A percentile compares a stretch with the other conserved stretches of the same genome.
phyloP scores from a whole-genome alignment of 805 yeast species.

The Tetrapisispora fleetii region DNA sequence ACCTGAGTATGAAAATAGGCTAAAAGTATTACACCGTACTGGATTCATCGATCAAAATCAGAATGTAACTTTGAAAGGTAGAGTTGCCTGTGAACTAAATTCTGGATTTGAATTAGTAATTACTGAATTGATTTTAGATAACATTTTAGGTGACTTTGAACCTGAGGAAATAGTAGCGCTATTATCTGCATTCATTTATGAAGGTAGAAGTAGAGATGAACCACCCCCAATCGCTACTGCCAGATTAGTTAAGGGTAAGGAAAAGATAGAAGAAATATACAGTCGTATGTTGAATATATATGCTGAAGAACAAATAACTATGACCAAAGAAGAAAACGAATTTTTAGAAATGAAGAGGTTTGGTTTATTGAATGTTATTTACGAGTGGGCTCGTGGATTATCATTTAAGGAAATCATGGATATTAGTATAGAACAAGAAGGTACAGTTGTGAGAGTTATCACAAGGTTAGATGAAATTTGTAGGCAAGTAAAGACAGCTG shows the following conservation, averaged over 20 bases:
- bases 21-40: slow-evolving; percentile 66
- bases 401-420: slow-evolving; percentile 86
- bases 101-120: slow-evolving; percentile 85
- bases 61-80: slow-evolving; percentile 69
- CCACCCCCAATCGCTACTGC: slow-evolving; percentile 64
- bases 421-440: slow-evolving; percentile 84
- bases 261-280: slow-evolving; percentile 61
- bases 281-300: slow-evolving; percentile 51
- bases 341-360: slow-evolving; percentile 78
- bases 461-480: slow-evolving; percentile 91
- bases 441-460: slow-evolving; percentile 92
- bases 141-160: slow-evolving; percentile 84
- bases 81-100: slow-evolving; percentile 88
- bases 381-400: slow-evolving; percentile 96
- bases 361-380: slow-evolving; percentile 85
- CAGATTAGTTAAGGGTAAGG: slow-evolving; percentile 61
- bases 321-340: slow-evolving; percentile 77
- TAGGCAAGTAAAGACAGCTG: slow-evolving; percentile 88
- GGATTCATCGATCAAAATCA: slow-evolving; percentile 68
- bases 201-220: slow-evolving; percentile 56
- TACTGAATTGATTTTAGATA: slow-evolving; percentile 84
- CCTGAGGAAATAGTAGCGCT: slow-evolving; percentile 96
- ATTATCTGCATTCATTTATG: slow-evolving; percentile 84
- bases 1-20: slow-evolving; percentile 89
- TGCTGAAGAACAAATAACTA: slow-evolving; percentile 55